phyloP scores from a whole-genome alignment of 192 early-diverging fungal species.

The Paraglomus occultum region DNA sequence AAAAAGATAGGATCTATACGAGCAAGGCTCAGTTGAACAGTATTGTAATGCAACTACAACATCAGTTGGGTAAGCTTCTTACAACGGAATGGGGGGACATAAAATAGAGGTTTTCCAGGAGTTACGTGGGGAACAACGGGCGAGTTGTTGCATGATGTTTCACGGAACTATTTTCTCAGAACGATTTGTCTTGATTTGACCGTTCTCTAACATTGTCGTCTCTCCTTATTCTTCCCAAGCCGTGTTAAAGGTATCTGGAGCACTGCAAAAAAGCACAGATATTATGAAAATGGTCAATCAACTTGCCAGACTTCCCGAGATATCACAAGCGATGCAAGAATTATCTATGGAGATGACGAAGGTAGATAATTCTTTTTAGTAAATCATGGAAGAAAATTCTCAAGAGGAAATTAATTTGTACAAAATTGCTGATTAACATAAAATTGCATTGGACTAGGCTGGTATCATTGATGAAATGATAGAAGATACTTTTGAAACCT shows the following conservation, averaged over 20 bases:
- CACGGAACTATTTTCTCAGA: not conserved
- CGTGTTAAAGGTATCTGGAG: conserved; percentile 83
- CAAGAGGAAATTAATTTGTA: not conserved
- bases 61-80: conserved; percentile 68
- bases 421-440: not conserved
- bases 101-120: not conserved
- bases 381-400: not conserved
- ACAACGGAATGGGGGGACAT: not conserved
- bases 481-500: conserved; percentile 79
- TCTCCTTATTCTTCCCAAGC: conserved; percentile 46
- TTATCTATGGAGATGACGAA: conserved; percentile 97
- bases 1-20: conserved; percentile 78
- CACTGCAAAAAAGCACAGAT: conserved; percentile 81
- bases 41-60: conserved; percentile 84
- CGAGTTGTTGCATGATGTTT: not conserved
- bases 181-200: not conserved
- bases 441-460: conserved; percentile 55
- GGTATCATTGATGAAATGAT: conserved; percentile 98
- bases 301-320: conserved; percentile 82
- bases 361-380: conserved; percentile 39
- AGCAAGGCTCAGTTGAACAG: conserved; percentile 94
- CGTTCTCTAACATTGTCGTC: not conserved
- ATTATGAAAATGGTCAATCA: conserved; percentile 92
- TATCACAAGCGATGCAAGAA: conserved; percentile 82
- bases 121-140: not conserved